phyloP scores from a whole-genome alignment of 1,139 yeast species.

The Candida tropicalis region DNA sequence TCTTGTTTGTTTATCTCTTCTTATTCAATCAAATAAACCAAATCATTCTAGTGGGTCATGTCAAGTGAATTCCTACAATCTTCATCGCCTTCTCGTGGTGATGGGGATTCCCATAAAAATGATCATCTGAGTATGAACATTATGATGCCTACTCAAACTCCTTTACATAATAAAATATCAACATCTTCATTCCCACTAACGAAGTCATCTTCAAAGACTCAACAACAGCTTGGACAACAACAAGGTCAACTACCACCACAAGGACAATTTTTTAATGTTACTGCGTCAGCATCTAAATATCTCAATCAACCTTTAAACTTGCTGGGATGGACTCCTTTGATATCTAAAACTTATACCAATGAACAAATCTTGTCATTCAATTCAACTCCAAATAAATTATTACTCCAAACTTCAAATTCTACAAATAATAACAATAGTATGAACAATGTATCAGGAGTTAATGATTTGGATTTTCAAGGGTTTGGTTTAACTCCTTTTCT shows the following conservation, averaged over 20 bases:
- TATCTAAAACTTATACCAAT: conserved; percentile 40
- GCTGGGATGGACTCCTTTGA: conserved; percentile 50
- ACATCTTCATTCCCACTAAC: conserved; percentile 7
- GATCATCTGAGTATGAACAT: not conserved
- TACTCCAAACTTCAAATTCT: conserved; percentile 6
- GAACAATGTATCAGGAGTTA: conserved; percentile 5
- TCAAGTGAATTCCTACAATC: conserved; percentile 30
- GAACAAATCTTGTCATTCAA: conserved; percentile 40
- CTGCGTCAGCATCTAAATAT: conserved; percentile 33
- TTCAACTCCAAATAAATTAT: conserved; percentile 34
- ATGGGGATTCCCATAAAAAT: conserved; percentile 1
- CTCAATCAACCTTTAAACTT: conserved; percentile 23
- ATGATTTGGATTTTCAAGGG: conserved; percentile 40
- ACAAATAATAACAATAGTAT: not conserved
- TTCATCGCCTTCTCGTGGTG: conserved; percentile 31
- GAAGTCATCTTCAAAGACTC: conserved; percentile 10
- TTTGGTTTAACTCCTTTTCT: conserved; percentile 49
- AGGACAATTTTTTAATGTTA: conserved; percentile 17
- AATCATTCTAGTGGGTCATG: not conserved
- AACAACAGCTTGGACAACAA: conserved; percentile 9
- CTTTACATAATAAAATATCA: conserved; percentile 12
- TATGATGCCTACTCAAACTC: conserved; percentile 12
- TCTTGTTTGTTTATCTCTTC: not conserved
- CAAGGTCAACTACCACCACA: conserved; percentile 12
- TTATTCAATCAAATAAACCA: not conserved